These are phyloP conservation scores for Thozetella sp. DNA, from an alignment of 495 filamentous ascomycete species.

Conservation along the genomic window DNA sequence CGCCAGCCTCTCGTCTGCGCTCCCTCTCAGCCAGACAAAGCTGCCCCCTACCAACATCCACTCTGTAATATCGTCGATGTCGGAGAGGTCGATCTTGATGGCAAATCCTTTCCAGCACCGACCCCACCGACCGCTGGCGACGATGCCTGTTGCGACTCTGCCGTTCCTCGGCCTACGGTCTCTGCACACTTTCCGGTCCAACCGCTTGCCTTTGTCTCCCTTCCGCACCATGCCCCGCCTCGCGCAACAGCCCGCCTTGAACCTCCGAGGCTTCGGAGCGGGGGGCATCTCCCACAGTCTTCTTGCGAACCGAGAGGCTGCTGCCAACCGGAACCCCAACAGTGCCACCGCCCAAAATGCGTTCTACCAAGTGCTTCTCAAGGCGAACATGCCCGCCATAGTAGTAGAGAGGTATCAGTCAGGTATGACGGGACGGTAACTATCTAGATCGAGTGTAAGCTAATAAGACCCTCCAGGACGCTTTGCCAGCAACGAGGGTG, in stretches of 20 bases:
- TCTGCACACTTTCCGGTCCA: constrained; percentile 27
- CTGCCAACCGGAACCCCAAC: constrained; percentile 86
- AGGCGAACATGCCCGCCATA: constrained; percentile 89
- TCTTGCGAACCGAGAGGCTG: constrained; percentile 67
- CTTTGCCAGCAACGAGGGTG: constrained; percentile 75
- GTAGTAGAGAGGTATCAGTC: constrained; percentile 86
- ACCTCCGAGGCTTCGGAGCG: constrained; percentile 38
- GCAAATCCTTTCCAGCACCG: constrained; percentile 35
- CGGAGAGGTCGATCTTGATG: constrained; percentile 27
- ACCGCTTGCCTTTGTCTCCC: constrained; percentile 17
- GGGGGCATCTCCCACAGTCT: constrained; percentile 44
- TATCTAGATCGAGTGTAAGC: neutral
- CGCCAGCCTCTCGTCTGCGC: constrained; percentile 13
- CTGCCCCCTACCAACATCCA: constrained; percentile 22
- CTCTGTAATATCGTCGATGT: constrained; percentile 25
- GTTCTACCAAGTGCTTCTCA: constrained; percentile 90
- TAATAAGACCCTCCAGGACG: constrained; percentile 29
- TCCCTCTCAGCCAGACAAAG: constrained; percentile 14
- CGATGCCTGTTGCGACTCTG: constrained; percentile 17
- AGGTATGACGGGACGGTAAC: constrained; percentile 33
- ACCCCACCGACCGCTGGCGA: constrained; percentile 20
- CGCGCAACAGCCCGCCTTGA: constrained; percentile 6
- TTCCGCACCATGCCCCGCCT: constrained; percentile 7
- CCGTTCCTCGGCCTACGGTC: constrained; percentile 15
- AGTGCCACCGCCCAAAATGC: constrained; percentile 86